These are phyloP conservation scores for Pseudofabraea citricarpa DNA, from an alignment of 2,329 filamentous ascomycete genomes.

Conservation along the genomic window DNA sequence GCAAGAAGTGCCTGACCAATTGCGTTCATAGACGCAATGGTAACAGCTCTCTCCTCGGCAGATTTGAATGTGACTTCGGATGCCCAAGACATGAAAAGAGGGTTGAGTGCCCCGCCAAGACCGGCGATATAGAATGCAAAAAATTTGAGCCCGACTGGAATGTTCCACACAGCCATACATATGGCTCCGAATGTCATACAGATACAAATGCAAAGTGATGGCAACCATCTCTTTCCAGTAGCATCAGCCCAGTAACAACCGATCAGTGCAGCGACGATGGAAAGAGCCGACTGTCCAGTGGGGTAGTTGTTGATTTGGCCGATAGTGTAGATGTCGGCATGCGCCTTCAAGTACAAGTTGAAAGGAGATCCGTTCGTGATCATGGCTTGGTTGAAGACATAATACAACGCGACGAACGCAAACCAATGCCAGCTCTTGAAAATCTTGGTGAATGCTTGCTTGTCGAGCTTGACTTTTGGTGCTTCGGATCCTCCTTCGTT, in stretches of 20 bases:
- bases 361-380: conserved; percentile 7
- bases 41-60: conserved; percentile 27
- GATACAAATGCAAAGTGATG: conserved; percentile 5
- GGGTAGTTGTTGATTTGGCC: conserved; percentile 8
- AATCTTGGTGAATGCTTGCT: conserved; percentile 1
- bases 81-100: conserved; percentile 28
- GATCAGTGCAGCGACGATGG: conserved; percentile 4
- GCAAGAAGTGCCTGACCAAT: conserved; percentile 27
- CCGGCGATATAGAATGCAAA: conserved; percentile 28
- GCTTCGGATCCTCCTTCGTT: conserved; percentile 5
- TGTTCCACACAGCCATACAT: conserved; percentile 25
- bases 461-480: conserved; percentile 5
- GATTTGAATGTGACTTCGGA: conserved; percentile 27
- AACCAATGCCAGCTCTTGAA: conserved; percentile 11
- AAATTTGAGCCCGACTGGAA: conserved; percentile 27
- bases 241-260: conserved; percentile 11
- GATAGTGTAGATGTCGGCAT: conserved; percentile 5
- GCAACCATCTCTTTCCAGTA: conserved; percentile 8
- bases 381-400: conserved; percentile 10
- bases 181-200: conserved; percentile 22
- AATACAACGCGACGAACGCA: conserved; percentile 8
- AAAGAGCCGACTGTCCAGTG: conserved; percentile 6
- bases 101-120: conserved; percentile 27
- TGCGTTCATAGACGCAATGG: conserved; percentile 32
- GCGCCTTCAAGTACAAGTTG: conserved; percentile 8